Base-by-base conservation (phyloP, 305 asterid species). In the Plantago rigida region DNA sequence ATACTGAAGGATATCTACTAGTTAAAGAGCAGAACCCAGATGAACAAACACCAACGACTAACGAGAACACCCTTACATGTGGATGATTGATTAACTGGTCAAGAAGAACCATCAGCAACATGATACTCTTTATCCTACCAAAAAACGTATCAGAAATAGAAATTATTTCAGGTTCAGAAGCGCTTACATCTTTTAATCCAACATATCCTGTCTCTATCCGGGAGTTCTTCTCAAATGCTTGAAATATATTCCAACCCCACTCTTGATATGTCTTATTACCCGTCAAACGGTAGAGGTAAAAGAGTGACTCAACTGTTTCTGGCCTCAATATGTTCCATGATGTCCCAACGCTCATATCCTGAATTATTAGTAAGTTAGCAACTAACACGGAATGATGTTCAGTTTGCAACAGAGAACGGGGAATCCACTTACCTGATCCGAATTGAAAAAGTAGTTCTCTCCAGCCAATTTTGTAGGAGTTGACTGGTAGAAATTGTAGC, bases 281-380 rank as follows among this genome's bases (percentile, higher is more conserved):
- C 28, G 99, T 92, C 76, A 92, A 74, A 51, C 99, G 97, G 95
- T 95, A 92, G 52, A 92, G 95, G 75, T 92, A 92, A 63, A 92
- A 92, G 68, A 92, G 97, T 28, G 99, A 92, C 76, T 92, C 99
- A 36, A 92, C 88, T 56, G 99, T 92, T 84, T 92, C 99, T 17
- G 99, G 99, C 91, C 99, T 83, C 75, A 92, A 73, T 80, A 89
- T 92, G 81, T 89, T 92, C 97, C 99, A 89, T 24, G 99, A 92
- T 56, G 99, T 92, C 68, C 99, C 99, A 53, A 92, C 99, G 19
- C 81, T 86, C 96, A 86, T 81, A 56, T 83, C 94, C 94, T 86
- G 76, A 57, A 73, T 34, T 56, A 39, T 42, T 10, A 24, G 47
- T 7, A 60, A 15, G 75, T 44, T 48, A 47, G 53, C 56, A 66